Evolutionary conservation across 2,329 filamentous ascomycete genomes (phyloP), one percentile per base, ranked within the genome.

Genomic region (Amesomyces nigricolor): DNA sequence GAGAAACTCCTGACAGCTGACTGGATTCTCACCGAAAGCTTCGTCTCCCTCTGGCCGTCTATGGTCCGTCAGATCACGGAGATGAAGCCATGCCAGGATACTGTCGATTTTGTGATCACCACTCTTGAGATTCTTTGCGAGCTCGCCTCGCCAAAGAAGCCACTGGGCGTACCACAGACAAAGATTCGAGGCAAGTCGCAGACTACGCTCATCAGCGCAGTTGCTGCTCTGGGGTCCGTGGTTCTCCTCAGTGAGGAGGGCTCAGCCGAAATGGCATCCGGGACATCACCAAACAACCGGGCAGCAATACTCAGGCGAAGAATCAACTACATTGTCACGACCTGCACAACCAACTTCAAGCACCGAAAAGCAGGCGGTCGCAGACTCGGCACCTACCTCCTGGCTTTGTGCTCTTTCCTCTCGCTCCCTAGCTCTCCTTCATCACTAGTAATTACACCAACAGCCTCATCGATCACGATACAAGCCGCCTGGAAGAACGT

Each of bases 21-120:
- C 9, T 79, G 77, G 77, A 64, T 79, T 26, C 70, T 71, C 5
- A 75, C 74, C 0, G 65, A 62, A 22, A 70, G 68, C 3, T 74
- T 78, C 52, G 63, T 66, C n/a, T 55, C 59, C 1, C 42, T 77
- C 29, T 79, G 76, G 76, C 67, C 66, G 3, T 60, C 64, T 9
- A 66, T 72, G 3, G 64, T 74, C 17, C 70, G 70, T 17, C 59
- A 58, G 7, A 55, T 78, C 14, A 71, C 72, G 1, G 61, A 65
- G 8, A 63, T 38, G 38, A 56, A 63, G 11, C 39, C 54, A 3
- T 69, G 68, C 51, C 55, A 66, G 16, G 71, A 73, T 26, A 68
- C 69, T 2, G 53, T 71, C 5, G 61, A 62, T 5, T 76, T 78
- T 48, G 59, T 73, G 38, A 62, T 65, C 10, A 61, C 62, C 6